Base-by-base conservation (phyloP, 805 yeast genomes). In the Saccharomycopsis synnaedendra region DNA sequence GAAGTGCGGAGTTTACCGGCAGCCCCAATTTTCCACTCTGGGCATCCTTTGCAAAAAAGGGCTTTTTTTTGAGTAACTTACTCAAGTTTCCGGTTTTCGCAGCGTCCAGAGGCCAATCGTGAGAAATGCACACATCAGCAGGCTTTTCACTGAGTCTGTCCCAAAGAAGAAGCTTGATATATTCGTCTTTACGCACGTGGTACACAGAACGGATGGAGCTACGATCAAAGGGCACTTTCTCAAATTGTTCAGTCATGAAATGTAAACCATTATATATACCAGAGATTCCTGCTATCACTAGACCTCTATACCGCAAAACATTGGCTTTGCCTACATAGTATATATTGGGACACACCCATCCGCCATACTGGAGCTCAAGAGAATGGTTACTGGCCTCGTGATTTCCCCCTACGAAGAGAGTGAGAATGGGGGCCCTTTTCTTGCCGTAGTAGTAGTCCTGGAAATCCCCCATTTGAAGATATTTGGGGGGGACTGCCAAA, bases 31-130 rank as follows among this genome's bases (percentile, higher is more conserved):
- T 65, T 1, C 78, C 76, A 1, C 64, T 64, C 2, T 69, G 63
- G 1, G 88, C 72, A 61, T 90, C 97, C 1, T 58, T 56, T 50
- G 64, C 67, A 61, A 93, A 85, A 57, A 71, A 83, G 0, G 83
- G 85, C 60, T 93, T 93, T 8, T 56, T 54, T 31, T 59, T 57
- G 29, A 90, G 56, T 7, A 93, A 64, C 29, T 56, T 49, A 0
- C 61, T 53, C n/a, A 68, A 11, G 56, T 84, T 62, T 0, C 97
- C 97, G 60, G 74, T 64, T 4, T 75, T 64, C 40, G 73, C 82
- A 6, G 89, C 79, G 3, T 84, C 85, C 39, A 71, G 79, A 0
- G 98, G 98, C 98, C 98, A 93, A 66, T 93, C 98, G 63, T 93
- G 98, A 33, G 85, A 75, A 46, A 90, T 51, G 60, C 82, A 69